phyloP scores from a whole-genome alignment of 2,329 filamentous ascomycete species.

The Ophiocordyceps camponoti-floridani region DNA sequence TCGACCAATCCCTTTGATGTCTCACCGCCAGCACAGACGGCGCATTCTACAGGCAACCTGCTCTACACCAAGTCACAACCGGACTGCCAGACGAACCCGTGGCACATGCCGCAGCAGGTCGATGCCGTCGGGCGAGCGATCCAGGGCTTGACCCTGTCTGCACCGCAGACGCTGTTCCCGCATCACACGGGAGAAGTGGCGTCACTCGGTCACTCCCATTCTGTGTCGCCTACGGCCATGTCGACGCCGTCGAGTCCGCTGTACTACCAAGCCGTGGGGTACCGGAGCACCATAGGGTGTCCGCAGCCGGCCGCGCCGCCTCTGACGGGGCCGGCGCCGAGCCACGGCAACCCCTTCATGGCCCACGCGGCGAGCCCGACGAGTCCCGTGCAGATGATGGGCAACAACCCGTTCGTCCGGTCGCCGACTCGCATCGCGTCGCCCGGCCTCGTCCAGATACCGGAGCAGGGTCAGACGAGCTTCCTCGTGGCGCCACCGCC shows the following conservation, averaged over 20 bases:
- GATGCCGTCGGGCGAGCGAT: conserved; percentile 47
- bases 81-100: conserved; percentile 41
- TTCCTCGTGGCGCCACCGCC: conserved; percentile 17
- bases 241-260: conserved; percentile 22
- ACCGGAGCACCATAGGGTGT: conserved; percentile 25
- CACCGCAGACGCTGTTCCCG: conserved; percentile 43
- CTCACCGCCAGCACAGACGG: conserved; percentile 38
- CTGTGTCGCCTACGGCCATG: conserved; percentile 23
- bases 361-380: conserved; percentile 15
- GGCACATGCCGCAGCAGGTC: conserved; percentile 23
- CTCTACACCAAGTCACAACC: conserved; percentile 37
- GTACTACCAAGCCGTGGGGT: conserved; percentile 18
- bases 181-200: conserved; percentile 52
- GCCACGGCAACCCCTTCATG: conserved; percentile 34
- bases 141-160: conserved; percentile 53
- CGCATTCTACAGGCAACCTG: conserved; percentile 45
- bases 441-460: conserved; percentile 30
- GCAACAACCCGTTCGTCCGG: conserved; percentile 29
- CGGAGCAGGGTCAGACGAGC: conserved; percentile 29
- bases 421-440: conserved; percentile 33
- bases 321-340: conserved; percentile 19
- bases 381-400: conserved; percentile 18
- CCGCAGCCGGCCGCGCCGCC: conserved; percentile 15
- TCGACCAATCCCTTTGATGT: conserved; percentile 55
- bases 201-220: conserved; percentile 23